phyloP scores from a whole-genome alignment of 352 stramenopile species.

The Globisporangium alternatum region DNA sequence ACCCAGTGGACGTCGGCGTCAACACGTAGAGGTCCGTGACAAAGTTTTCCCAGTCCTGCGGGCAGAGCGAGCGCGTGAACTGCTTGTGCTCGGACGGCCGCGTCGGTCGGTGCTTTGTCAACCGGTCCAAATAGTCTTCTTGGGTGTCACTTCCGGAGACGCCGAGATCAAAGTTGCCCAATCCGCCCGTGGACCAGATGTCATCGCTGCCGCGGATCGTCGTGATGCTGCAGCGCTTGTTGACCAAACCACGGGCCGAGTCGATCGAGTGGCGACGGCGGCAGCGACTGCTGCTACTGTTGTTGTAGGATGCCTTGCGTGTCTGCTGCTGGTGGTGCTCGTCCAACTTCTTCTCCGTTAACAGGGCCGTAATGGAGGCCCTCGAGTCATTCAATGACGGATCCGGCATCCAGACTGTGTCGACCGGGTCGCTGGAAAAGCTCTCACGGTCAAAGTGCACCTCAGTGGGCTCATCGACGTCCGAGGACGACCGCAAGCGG shows the following conservation, averaged over 20 bases:
- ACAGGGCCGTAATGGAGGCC: background rate
- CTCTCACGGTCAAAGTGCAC: slow-evolving; percentile 7
- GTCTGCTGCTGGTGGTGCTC: background rate
- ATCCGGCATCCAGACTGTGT: slow-evolving; percentile 14
- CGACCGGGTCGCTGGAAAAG: background rate
- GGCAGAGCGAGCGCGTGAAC: slow-evolving; percentile 1
- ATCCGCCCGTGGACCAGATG: background rate
- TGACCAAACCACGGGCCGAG: background rate
- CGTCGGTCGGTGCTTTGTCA: slow-evolving; percentile 3
- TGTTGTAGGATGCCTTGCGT: background rate
- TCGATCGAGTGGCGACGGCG: slow-evolving; percentile 6
- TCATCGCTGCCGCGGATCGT: background rate
- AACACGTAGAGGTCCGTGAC: slow-evolving; percentile 12
- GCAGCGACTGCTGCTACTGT: background rate
- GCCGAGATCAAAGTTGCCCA: slow-evolving; percentile 13
- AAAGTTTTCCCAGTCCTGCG: slow-evolving; percentile 14
- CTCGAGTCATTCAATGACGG: slow-evolving; percentile 12
- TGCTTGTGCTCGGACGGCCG: slow-evolving; percentile 7
- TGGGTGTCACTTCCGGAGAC: background rate
- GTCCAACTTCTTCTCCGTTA: slow-evolving; percentile 1
- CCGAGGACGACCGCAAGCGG: background rate
- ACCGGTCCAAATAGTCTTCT: background rate
- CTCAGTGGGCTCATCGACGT: background rate
- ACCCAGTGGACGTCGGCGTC: background rate
- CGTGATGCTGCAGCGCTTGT: background rate